Base-by-base conservation (phyloP, 345 rosid genomes). In the Cochlearia excelsa region DNA sequence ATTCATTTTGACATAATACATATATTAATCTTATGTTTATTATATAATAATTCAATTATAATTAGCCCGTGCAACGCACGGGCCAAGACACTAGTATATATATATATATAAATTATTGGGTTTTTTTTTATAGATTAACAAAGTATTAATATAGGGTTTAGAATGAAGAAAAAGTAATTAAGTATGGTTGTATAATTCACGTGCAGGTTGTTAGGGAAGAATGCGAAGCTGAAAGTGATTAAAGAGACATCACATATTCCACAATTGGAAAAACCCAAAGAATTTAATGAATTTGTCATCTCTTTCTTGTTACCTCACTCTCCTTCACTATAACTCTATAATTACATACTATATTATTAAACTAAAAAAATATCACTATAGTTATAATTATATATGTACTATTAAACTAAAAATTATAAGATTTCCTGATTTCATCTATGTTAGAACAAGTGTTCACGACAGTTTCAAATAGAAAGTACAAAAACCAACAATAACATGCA, bases 141-240 rank as follows among this genome's bases (percentile, higher is more conserved):
- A 23, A 57, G 27, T 57, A 57, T 6, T n/a, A 29, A 43, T 43
- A 6, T 43, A 16, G 26, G 26, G 10, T 49, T 29, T 9, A 5
- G 5, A 4, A 30, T 5, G 1, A 9, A 26, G 1, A 26, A 46
- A 7, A 26, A 10, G 54, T 30, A 9, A 28, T 23, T 60, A 46
- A 37, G n/a, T 27, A 48, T 46, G 47, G 54, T 5, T 65, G 46
- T 46, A 49, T 3, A 2, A 27, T 34, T 6, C 7, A 35, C 1
- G 6, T 27, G 61, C 80, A 91, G 96, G 82, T 40, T 82, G 44
- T 55, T 88, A n/a, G 96, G 98, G 66, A 70, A 79, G 78, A 82
- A 81, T 48, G 75, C 78, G 65, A 84, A 54, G 69, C 44, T 91
- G 61, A 81, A 88, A 73, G 69, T 83, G 49, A 77, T 91, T 67